phyloP scores from a whole-genome alignment of 306 rosid genomes.

The Gastrolobium bilobum region DNA sequence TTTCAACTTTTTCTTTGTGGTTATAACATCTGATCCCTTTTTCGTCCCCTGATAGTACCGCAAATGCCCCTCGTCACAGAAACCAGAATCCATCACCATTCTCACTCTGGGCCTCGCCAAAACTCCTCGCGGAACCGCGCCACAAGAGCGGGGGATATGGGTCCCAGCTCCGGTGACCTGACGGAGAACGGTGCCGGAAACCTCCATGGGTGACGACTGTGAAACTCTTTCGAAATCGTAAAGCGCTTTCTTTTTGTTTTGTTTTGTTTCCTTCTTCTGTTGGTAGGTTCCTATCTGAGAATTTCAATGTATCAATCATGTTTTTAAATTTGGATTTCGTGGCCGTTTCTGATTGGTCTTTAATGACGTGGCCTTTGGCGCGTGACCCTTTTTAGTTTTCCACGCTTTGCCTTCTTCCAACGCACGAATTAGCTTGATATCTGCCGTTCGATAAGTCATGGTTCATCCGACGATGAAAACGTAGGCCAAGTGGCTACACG shows the following conservation, averaged over 20 bases:
- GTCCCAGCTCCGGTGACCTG: conserved; percentile 42
- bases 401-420: conserved; percentile 34
- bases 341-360: conserved; percentile 35
- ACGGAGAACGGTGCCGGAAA: conserved; percentile 68
- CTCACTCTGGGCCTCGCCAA: conserved; percentile 37
- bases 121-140: conserved; percentile 29
- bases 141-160: not conserved
- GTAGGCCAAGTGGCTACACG: conserved; percentile 16
- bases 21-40: conserved; percentile 47
- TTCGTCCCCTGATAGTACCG: conserved; percentile 60
- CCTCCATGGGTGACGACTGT: conserved; percentile 63
- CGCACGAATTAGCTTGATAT: conserved; percentile 34
- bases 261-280: not conserved
- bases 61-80: conserved; percentile 68
- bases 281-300: too few species aligned
- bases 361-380: conserved; percentile 58
- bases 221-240: not conserved
- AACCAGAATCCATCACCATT: conserved; percentile 48
- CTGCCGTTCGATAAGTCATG: not conserved
- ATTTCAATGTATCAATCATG: not conserved
- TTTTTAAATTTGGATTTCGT: not conserved
- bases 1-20: conserved; percentile 70
- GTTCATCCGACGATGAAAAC: not conserved
- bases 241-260: not conserved
- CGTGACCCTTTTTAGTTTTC: conserved; percentile 42